phyloP scores from a whole-genome alignment of 2,329 filamentous ascomycete species.

The Fusarium hainanense region DNA sequence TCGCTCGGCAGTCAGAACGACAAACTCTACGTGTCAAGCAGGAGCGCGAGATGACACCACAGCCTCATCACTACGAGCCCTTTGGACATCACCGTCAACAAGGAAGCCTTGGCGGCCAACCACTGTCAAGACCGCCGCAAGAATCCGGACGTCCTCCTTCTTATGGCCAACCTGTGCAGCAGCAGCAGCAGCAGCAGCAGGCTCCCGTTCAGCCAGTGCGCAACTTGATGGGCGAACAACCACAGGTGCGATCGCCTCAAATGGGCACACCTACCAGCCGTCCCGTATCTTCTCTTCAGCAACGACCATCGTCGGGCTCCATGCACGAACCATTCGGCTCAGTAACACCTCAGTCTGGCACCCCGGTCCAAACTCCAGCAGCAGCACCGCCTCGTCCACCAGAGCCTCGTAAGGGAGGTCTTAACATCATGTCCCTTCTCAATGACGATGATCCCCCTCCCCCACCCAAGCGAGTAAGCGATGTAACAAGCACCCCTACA shows the following conservation, averaged over 20 bases:
- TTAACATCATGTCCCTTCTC: slow-evolving; percentile 71
- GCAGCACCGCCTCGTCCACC: slow-evolving; percentile 55
- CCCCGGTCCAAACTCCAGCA: slow-evolving; percentile 50
- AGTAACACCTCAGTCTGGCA: slow-evolving; percentile 44
- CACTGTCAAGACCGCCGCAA: slow-evolving; percentile 54
- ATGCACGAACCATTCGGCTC: slow-evolving; percentile 48
- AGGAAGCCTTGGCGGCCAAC: slow-evolving; percentile 53
- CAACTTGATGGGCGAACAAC: slow-evolving; percentile 54
- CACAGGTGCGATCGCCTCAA: slow-evolving; percentile 53
- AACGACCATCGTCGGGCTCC: slow-evolving; percentile 48
- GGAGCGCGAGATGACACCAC: slow-evolving; percentile 58
- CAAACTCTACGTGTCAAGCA: slow-evolving; percentile 59
- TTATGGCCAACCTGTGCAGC: slow-evolving; percentile 47
- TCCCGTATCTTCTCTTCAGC: slow-evolving; percentile 54
- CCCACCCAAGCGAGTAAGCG: slow-evolving; percentile 63
- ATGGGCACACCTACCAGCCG: slow-evolving; percentile 53
- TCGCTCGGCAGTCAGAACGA: slow-evolving; percentile 46
- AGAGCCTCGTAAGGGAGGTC: slow-evolving; percentile 69
- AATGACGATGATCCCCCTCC: slow-evolving; percentile 69
- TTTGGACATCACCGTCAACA: slow-evolving; percentile 56
- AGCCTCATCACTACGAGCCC: slow-evolving; percentile 58
- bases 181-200: slow-evolving; percentile 51
- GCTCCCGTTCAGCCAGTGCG: slow-evolving; percentile 55
- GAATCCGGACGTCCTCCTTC: slow-evolving; percentile 57
- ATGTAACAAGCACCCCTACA: slow-evolving; percentile 55